A percentile compares a stretch with the other conserved stretches of the same genome.
phyloP scores from a whole-genome alignment of 306 rosid genomes.

The Cicer bijugum region DNA sequence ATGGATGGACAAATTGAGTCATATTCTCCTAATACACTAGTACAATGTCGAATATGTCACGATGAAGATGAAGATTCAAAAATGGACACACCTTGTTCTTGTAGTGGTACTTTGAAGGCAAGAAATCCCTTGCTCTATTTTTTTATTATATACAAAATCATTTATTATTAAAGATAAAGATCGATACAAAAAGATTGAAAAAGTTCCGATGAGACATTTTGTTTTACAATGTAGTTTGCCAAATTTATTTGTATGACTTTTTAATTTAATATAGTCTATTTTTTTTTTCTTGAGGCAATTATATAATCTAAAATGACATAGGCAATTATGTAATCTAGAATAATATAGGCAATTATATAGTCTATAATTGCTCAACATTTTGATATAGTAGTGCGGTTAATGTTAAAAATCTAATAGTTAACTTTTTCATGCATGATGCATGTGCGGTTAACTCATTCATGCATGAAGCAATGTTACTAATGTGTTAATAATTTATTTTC shows the following conservation, averaged over 20 bases:
- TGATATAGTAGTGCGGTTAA: not conserved
- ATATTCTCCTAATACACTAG: conserved; percentile 48
- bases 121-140: conserved; percentile 3
- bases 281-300: too few relatives aligned
- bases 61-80: conserved; percentile 76
- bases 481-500: not conserved
- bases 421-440: not conserved
- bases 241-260: not conserved
- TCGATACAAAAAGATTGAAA: too few relatives aligned
- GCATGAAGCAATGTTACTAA: not conserved
- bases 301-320: too few relatives aligned
- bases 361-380: not conserved
- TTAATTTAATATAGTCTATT: not conserved
- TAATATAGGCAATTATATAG: too few relatives aligned
- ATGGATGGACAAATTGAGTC: conserved; percentile 49
- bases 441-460: too few relatives aligned
- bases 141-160: too few relatives aligned
- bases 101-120: conserved; percentile 89
- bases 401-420: not conserved
- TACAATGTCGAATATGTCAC: conserved; percentile 82
- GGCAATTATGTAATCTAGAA: too few relatives aligned
- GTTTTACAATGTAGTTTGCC: not conserved
- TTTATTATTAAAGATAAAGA: too few relatives aligned
- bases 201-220: not conserved
- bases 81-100: conserved; percentile 89